Conservation (phyloP, 441 rosid genomes). For the Pelargonium myrrhifolium region DNA sequence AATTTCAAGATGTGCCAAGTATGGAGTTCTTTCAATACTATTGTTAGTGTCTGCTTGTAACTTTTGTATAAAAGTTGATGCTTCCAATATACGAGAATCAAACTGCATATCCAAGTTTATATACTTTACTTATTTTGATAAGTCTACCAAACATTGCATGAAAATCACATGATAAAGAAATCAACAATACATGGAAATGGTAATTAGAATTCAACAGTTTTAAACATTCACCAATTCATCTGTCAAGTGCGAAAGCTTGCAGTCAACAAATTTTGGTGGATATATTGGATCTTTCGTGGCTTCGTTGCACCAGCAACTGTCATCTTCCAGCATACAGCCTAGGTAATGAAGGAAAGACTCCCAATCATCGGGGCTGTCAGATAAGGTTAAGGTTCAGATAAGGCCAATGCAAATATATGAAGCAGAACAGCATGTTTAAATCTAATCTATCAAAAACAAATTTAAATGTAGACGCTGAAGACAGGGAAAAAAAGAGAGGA, state of each 20-base stretch:
- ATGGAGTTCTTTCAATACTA: constrained; percentile 57
- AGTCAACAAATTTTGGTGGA: constrained; percentile 40
- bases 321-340: constrained; percentile 90
- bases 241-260: constrained; percentile 56
- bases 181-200: neutral
- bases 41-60: constrained; percentile 44
- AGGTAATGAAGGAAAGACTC: constrained; percentile 90
- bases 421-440: constrained; percentile 1
- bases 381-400: constrained; percentile 26
- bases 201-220: constrained; percentile 9
- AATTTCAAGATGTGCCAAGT: constrained; percentile 79
- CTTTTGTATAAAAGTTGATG: constrained; percentile 57
- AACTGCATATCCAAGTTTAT: constrained; percentile 47
- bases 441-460: no score
- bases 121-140: constrained; percentile 20
- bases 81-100: constrained; percentile 64
- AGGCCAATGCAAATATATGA: constrained; percentile 6
- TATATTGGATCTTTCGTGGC: constrained; percentile 37
- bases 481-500: neutral
- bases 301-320: constrained; percentile 51
- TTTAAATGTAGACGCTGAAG: neutral
- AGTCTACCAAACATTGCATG: constrained; percentile 14
- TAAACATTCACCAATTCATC: constrained; percentile 62
- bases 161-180: neutral
- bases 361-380: constrained; percentile 98